phyloP scores from a whole-genome alignment of 352 stramenopile species.

The Globisporangium orthogonon region DNA sequence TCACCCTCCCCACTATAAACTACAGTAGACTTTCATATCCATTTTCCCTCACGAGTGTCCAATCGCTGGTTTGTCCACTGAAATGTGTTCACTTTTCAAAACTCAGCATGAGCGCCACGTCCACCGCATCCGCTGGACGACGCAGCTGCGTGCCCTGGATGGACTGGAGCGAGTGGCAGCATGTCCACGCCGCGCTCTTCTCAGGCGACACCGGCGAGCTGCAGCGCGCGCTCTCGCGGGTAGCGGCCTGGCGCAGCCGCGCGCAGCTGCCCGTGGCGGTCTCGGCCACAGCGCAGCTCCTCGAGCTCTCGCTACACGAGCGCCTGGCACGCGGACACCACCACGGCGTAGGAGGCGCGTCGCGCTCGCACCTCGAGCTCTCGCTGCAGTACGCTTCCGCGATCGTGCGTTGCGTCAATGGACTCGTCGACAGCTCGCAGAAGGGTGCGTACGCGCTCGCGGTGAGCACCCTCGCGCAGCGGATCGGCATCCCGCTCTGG shows the following conservation, averaged over 20 bases:
- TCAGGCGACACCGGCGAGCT: constrained; percentile 34
- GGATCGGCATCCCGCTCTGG: constrained; percentile 90
- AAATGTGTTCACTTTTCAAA: background rate
- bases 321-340: constrained; percentile 55
- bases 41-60: background rate
- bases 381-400: constrained; percentile 58
- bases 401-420: constrained; percentile 81
- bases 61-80: too few species aligned
- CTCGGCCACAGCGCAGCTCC: constrained; percentile 64
- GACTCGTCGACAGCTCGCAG: constrained; percentile 74
- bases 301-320: constrained; percentile 73
- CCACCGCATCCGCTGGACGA: constrained; percentile 33
- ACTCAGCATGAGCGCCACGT: background rate
- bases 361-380: constrained; percentile 75
- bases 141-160: constrained; percentile 49
- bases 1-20: background rate
- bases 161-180: constrained; percentile 74
- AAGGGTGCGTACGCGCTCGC: constrained; percentile 69
- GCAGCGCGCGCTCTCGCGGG: constrained; percentile 48
- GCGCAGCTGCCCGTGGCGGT: constrained; percentile 73
- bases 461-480: constrained; percentile 70
- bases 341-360: constrained; percentile 58
- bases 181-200: constrained; percentile 57
- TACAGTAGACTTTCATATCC: background rate
- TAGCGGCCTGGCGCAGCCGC: constrained; percentile 64